Evolutionary conservation across 179 eudicot genomes (phyloP), one percentile per base, ranked within the genome.

Genomic region (Carnegiea gigantea): DNA sequence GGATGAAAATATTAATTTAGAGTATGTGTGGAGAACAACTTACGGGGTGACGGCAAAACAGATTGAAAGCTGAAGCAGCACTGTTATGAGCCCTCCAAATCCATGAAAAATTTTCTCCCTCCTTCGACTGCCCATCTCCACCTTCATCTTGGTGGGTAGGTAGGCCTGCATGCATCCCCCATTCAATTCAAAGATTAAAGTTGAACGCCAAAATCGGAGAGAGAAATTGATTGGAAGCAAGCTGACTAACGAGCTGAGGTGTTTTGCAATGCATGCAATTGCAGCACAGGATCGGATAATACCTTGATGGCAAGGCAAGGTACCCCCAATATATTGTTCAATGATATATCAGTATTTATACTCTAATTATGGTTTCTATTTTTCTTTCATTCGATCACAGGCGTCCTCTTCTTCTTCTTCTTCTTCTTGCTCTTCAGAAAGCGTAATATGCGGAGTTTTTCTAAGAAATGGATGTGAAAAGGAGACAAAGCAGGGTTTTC

Each of bases 291-390:
- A 71, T 7, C 30, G 30, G 21, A 21, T n/a, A 75, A 2, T 75
- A 75, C 65, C 78, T 53, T 75, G 78, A 75, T 53, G 78, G 60
- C 18, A 75, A 53, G 64, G 46, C 64, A 75, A 75, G 78, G 78
- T 26, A 75, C 64, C 40, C 57, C 46, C 33, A n/a, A 24, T 24
- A 0, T 24, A 0, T 48, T 12, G 28, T 62, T 62, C 23, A 62
- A 62, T 62, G 23, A 60, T 0, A 4, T 9, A 20, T 23, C 70
- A 23, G 33, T 51, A 51, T 12, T 15, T 51, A 14, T 12, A 11
- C 18, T 65, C 36, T 23, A 10, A 38, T 40, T 21, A 3, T 48
- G 7, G 2, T 49, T 49, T 11, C 6, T 44, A 24, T 44, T 43
- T n/a, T 73, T 10, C 49, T 48, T 24, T 49, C 54, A 46, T 73